Conservation (phyloP, 2,329 filamentous ascomycete species). For the Sordariomycetes sp. region DNA sequence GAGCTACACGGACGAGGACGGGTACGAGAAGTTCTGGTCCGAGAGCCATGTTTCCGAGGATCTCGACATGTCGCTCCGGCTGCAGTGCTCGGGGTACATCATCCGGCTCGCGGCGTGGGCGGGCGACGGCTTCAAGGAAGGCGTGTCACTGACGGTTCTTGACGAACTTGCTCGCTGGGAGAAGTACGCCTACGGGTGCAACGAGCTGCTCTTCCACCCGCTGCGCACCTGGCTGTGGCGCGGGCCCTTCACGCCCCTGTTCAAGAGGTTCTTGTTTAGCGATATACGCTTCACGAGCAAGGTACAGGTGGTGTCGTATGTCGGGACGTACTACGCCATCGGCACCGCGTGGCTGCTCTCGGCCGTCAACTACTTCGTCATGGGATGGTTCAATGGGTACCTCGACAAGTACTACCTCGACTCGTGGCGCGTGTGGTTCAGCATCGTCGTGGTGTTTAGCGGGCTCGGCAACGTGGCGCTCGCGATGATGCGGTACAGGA, state of each 20-base stretch:
- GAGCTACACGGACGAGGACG: slow-evolving; percentile 54
- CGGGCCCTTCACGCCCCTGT: slow-evolving; percentile 69
- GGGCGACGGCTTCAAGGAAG: slow-evolving; percentile 68
- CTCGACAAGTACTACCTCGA: slow-evolving; percentile 72
- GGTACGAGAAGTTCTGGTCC: slow-evolving; percentile 71
- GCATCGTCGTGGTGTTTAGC: slow-evolving; percentile 67
- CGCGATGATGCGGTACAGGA: slow-evolving; percentile 59
- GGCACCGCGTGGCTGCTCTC: slow-evolving; percentile 65
- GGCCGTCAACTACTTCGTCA: slow-evolving; percentile 59
- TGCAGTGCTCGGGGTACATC: slow-evolving; percentile 60
- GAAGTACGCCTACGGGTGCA: slow-evolving; percentile 77
- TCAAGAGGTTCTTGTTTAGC: slow-evolving; percentile 59
- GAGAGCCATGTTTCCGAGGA: slow-evolving; percentile 71
- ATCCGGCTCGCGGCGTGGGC: slow-evolving; percentile 62
- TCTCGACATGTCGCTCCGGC: slow-evolving; percentile 69
- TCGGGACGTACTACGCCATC: slow-evolving; percentile 71
- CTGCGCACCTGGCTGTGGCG: slow-evolving; percentile 58
- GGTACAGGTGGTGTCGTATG: slow-evolving; percentile 58
- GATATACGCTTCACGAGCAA: slow-evolving; percentile 65
- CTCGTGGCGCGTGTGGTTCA: slow-evolving; percentile 70
- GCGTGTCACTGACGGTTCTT: slow-evolving; percentile 72
- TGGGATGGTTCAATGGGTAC: slow-evolving; percentile 65
- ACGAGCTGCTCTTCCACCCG: slow-evolving; percentile 69
- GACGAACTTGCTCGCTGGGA: slow-evolving; percentile 79
- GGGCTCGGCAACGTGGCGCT: slow-evolving; percentile 60